Conservation (phyloP, 805 yeast species). For the Pichia nanzhaoensis region DNA sequence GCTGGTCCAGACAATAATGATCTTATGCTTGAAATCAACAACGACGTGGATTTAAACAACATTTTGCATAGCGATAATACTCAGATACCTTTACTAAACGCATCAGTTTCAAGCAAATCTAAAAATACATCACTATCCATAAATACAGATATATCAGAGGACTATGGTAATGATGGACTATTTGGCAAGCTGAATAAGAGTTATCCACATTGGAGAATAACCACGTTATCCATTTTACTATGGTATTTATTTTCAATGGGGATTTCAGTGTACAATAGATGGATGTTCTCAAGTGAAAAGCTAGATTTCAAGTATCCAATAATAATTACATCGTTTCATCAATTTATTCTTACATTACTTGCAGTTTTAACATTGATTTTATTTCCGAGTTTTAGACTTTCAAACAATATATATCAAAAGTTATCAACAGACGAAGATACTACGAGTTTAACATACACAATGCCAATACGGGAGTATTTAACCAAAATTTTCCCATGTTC, state of each 20-base stretch:
- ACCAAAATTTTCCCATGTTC: slow-evolving; percentile 75
- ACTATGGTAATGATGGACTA: neutral
- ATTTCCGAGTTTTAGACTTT: slow-evolving; percentile 44
- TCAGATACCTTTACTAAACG: neutral
- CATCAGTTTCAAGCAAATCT: neutral
- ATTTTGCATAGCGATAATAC: neutral
- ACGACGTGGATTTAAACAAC: neutral
- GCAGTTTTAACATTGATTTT: slow-evolving; percentile 41
- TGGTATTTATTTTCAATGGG: slow-evolving; percentile 70
- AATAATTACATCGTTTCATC: slow-evolving; percentile 80
- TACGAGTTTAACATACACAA: slow-evolving; percentile 16
- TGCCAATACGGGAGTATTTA: slow-evolving; percentile 36
- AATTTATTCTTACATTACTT: slow-evolving; percentile 54
- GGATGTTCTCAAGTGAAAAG: slow-evolving; percentile 85
- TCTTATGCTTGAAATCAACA: slow-evolving; percentile 3
- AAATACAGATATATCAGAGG: neutral
- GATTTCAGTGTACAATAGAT: slow-evolving; percentile 80
- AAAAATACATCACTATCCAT: neutral
- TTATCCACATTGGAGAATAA: slow-evolving; percentile 26
- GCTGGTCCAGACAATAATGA: slow-evolving; percentile 1
- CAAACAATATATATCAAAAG: slow-evolving; percentile 2
- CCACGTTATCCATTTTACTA: slow-evolving; percentile 24
- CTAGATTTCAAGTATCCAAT: slow-evolving; percentile 79
- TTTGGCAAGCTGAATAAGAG: slow-evolving; percentile 13
- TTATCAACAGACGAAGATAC: neutral